Percentiles rank a stretch among this genome's conserved stretches.
Evolutionary conservation across 2,329 filamentous ascomycete species (phyloP).

Genomic region (Xylariaceae sp.): DNA sequence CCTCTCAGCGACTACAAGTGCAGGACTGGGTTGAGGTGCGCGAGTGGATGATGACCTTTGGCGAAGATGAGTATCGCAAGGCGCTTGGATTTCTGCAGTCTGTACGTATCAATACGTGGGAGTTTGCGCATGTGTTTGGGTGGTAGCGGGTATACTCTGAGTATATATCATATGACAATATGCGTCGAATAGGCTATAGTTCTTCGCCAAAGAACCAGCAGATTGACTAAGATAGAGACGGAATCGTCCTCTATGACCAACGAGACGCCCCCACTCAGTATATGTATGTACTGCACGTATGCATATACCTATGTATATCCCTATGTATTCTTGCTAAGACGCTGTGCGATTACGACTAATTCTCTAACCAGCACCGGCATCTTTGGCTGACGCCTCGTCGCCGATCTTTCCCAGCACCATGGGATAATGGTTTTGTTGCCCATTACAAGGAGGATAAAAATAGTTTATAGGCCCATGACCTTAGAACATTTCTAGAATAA

Average conservation of each 20-base stretch:
- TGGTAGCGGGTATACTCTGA: slow-evolving; percentile 1
- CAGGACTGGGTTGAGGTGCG: slow-evolving; percentile 21
- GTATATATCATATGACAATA: neutral
- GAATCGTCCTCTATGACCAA: too few relatives aligned
- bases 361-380: neutral
- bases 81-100: slow-evolving; percentile 12
- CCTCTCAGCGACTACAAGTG: slow-evolving; percentile 6
- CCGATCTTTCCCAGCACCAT: slow-evolving; percentile 15
- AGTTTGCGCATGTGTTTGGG: slow-evolving; percentile 22
- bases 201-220: too few relatives aligned
- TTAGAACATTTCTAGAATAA: slow-evolving; percentile 11
- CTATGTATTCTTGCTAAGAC: too few relatives aligned
- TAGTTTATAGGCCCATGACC: slow-evolving; percentile 4
- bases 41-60: slow-evolving; percentile 18
- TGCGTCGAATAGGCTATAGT: too few relatives aligned
- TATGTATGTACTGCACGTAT: neutral
- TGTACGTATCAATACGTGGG: slow-evolving; percentile 21
- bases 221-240: neutral
- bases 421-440: neutral
- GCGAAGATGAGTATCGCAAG: slow-evolving; percentile 12
- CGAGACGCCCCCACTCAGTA: neutral
- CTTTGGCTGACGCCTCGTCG: neutral
- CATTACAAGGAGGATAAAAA: slow-evolving; percentile 15
- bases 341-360: neutral
- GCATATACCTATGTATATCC: neutral